Evolutionary conservation across 768 basidiomycete species (phyloP).

Genomic region (Astraeus odoratus): DNA sequence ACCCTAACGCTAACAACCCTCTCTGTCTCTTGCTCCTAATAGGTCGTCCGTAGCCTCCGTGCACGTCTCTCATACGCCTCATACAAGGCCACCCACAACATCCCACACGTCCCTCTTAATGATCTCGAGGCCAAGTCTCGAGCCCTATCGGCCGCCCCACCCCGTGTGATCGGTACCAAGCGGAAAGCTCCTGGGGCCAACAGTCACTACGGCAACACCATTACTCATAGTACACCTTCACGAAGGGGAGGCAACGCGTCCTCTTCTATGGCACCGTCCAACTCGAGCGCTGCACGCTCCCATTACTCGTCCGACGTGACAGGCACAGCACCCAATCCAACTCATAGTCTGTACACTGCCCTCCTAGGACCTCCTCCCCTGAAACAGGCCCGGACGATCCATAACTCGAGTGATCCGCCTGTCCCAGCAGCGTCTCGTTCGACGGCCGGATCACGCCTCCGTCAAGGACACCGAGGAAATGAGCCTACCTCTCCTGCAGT

Average conservation of each 20-base stretch:
- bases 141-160: slow-evolving; percentile 36
- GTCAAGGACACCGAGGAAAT: slow-evolving; percentile 13
- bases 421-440: slow-evolving; percentile 40
- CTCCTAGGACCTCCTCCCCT: slow-evolving; percentile 71
- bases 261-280: slow-evolving; percentile 23
- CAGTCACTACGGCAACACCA: slow-evolving; percentile 47
- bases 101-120: slow-evolving; percentile 55
- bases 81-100: slow-evolving; percentile 74
- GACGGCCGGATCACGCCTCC: slow-evolving; percentile 25
- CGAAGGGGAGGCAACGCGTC: slow-evolving; percentile 43
- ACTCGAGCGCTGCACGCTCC: slow-evolving; percentile 30
- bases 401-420: slow-evolving; percentile 66
- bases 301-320: slow-evolving; percentile 33
- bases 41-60: slow-evolving; percentile 79
- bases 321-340: slow-evolving; percentile 33
- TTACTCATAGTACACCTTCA: slow-evolving; percentile 36
- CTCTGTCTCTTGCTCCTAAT: slow-evolving; percentile 26
- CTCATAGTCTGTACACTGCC: slow-evolving; percentile 64
- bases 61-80: slow-evolving; percentile 78
- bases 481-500: slow-evolving; percentile 12
- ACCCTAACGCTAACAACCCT: no score
- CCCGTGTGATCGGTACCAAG: slow-evolving; percentile 53
- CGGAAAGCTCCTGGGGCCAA: slow-evolving; percentile 38
- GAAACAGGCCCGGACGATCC: slow-evolving; percentile 74
- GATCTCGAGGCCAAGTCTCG: slow-evolving; percentile 63